Evolutionary conservation across 768 basidiomycete species (phyloP), one percentile per base, ranked within the genome.

Genomic region (Leccinum pellstonianum): DNA sequence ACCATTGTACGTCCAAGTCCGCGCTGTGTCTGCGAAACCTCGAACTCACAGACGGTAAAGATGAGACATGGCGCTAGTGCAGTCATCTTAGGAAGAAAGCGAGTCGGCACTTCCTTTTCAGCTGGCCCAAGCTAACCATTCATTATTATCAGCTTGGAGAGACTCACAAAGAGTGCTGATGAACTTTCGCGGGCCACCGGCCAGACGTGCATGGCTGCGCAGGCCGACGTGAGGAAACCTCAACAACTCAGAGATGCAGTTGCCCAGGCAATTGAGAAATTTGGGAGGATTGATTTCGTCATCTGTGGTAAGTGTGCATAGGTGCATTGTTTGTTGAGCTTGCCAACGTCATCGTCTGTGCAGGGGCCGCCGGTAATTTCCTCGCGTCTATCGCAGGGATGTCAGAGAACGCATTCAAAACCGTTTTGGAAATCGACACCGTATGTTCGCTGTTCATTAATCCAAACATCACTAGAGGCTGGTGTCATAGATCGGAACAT

Each of bases 281-380:
- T 90, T 69, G 95, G 95, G 1, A 81, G 80, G 63, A 93, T 99
- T 59, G 95, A 99, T 76, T 96, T 92, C 70, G 95, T 98, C 54
- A 91, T 98, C 57, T 94, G 93, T 70, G 94, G 94, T 91, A 73
- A 58, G 80, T 75, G 11, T 46, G 50, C 43, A 19, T 3, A 19
- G 41, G 46, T 10, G 38, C 35, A 29, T 14, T 11, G 27, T 52
- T 11, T 5, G 3, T 48, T 4, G 46, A 53, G 31, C n/a, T 4
- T 12, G 19, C 56, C 9, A 4, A 19, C 41, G 5, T 19, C 43
- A 55, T 27, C n/a, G 7, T 46, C 12, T 15, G 25, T 9, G 27
- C 68, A 94, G 93, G 93, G 62, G 95, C 95, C 46, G 96, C 96
- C 43, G 96, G 96, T 3, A 99, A 98, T 77, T 99, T 98, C 77